Evolutionary conservation across 2,329 filamentous ascomycete genomes (phyloP).

Genomic region (Dothistroma septosporum): DNA sequence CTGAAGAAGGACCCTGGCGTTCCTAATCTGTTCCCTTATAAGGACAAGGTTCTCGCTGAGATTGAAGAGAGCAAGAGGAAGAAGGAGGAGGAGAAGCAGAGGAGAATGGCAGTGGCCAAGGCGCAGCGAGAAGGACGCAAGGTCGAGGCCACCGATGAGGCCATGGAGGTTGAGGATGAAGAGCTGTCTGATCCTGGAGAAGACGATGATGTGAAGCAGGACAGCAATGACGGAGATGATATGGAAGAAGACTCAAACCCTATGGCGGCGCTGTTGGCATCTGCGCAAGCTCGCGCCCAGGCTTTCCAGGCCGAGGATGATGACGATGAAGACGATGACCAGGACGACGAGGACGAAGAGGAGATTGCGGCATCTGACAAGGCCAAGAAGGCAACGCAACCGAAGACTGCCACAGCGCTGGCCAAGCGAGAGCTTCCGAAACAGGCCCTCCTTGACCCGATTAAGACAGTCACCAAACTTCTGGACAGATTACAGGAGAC

Average conservation of each 20-base stretch:
- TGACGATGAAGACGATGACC: conserved; percentile 55
- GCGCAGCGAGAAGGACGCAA: conserved; percentile 37
- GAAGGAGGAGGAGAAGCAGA: conserved; percentile 74
- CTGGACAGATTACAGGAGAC: conserved; percentile 72
- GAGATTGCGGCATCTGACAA: conserved; percentile 16
- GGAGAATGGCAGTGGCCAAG: conserved; percentile 65
- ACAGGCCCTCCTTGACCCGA: conserved; percentile 87
- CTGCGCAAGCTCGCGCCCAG: conserved; percentile 73
- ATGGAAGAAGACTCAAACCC: conserved; percentile 67
- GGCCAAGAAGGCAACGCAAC: conserved; percentile 7
- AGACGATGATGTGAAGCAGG: conserved; percentile 42
- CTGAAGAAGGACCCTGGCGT: conserved; percentile 98
- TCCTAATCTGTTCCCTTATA: conserved; percentile 95
- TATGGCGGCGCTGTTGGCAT: conserved; percentile 86
- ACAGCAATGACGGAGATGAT: conserved; percentile 51
- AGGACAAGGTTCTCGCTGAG: conserved; percentile 89
- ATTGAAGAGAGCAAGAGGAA: conserved; percentile 81
- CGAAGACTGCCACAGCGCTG: conserved; percentile 3
- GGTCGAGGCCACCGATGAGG: conserved; percentile 49
- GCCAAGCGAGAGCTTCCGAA: conserved; percentile 74
- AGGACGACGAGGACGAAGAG: conserved; percentile 49
- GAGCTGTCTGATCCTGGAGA: conserved; percentile 41
- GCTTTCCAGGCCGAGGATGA: conserved; percentile 58
- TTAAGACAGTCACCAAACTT: conserved; percentile 82
- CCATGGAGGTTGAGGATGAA: conserved; percentile 43